Evolutionary conservation across 1,139 yeast species (phyloP).

Genomic region (Scheffersomyces lignicola): DNA sequence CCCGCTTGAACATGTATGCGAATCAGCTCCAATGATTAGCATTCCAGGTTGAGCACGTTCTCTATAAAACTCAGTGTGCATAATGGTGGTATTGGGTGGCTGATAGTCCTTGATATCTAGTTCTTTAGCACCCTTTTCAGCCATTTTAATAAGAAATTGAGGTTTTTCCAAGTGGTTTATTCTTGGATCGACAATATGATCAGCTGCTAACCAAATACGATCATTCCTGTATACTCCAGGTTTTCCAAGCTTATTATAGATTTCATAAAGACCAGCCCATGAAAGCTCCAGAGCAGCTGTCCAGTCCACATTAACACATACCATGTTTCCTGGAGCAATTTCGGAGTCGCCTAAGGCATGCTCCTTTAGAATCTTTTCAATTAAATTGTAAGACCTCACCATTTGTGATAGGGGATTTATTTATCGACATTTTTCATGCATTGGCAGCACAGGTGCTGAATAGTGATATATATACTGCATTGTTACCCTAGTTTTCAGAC

Average conservation of each 20-base stretch:
- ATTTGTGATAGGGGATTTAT: not conserved
- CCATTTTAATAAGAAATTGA: conserved; percentile 2
- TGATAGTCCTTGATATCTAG: not conserved
- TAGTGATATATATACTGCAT: too few species aligned
- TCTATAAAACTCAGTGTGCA: conserved; percentile 4
- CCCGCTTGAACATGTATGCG: conserved; percentile 3
- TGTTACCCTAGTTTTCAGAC: too few species aligned
- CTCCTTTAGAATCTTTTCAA: conserved; percentile 1
- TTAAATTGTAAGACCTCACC: not conserved
- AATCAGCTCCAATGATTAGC: conserved; percentile 2
- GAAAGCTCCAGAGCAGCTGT: conserved; percentile 2
- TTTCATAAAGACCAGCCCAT: conserved; percentile 2
- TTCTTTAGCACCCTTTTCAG: conserved; percentile 3
- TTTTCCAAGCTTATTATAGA: conserved; percentile 1
- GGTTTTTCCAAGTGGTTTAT: conserved; percentile 1
- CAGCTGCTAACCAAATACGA: conserved; percentile 3
- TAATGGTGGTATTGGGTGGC: conserved; percentile 3
- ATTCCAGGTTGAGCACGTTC: conserved; percentile 3
- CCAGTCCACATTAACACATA: conserved; percentile 3
- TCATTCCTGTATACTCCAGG: conserved; percentile 1
- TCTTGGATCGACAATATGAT: conserved; percentile 2
- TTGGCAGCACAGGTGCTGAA: too few species aligned
- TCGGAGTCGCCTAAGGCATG: not conserved
- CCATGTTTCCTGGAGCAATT: not conserved
- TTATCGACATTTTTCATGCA: too few species aligned